A percentile compares a stretch with the other conserved stretches of the same genome.
Conservation (phyloP, 2,329 filamentous ascomycete species). For the Aureobasidium mangrovei region DNA sequence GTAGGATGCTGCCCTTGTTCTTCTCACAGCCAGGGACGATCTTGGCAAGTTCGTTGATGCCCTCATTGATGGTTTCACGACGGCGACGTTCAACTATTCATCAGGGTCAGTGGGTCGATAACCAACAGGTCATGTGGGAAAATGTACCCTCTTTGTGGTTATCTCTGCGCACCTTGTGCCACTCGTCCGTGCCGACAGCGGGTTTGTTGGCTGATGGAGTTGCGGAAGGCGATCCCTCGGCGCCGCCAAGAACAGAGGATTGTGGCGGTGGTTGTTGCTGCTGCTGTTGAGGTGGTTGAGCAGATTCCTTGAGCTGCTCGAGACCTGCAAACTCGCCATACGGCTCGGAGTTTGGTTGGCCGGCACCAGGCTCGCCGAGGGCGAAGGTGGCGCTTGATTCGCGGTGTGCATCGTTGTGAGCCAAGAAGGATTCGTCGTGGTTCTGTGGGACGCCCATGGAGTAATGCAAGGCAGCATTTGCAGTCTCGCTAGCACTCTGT, state of each 20-base stretch:
- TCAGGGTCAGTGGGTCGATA: neutral
- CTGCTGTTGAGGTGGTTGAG: constrained; percentile 30
- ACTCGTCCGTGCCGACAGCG: constrained; percentile 89
- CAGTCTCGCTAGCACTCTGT: constrained; percentile 48
- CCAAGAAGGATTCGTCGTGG: constrained; percentile 44
- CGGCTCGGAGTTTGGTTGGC: constrained; percentile 13
- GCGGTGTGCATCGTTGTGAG: constrained; percentile 19
- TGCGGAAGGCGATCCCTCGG: constrained; percentile 9
- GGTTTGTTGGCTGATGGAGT: constrained; percentile 50
- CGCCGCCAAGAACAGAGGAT: neutral
- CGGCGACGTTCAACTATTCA: constrained; percentile 80
- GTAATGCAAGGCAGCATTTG: constrained; percentile 47
- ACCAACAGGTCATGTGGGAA: neutral
- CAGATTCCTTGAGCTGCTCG: constrained; percentile 15
- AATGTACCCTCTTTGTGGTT: constrained; percentile 93
- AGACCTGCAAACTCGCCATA: constrained; percentile 16
- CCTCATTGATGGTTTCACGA: constrained; percentile 96
- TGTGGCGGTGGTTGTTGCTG: constrained; percentile 23
- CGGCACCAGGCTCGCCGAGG: constrained; percentile 16
- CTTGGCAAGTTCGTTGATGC: constrained; percentile 95
- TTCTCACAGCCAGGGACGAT: constrained; percentile 97
- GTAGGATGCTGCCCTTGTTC: constrained; percentile 95
- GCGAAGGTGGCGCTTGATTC: constrained; percentile 15
- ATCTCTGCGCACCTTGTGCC: constrained; percentile 94
- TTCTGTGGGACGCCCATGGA: constrained; percentile 49